A percentile compares a stretch with the other conserved stretches of the same genome.
These are phyloP conservation scores for Mortierella sp. DNA, from an alignment of 371 early-diverging fungal species.

Conservation along the genomic window DNA sequence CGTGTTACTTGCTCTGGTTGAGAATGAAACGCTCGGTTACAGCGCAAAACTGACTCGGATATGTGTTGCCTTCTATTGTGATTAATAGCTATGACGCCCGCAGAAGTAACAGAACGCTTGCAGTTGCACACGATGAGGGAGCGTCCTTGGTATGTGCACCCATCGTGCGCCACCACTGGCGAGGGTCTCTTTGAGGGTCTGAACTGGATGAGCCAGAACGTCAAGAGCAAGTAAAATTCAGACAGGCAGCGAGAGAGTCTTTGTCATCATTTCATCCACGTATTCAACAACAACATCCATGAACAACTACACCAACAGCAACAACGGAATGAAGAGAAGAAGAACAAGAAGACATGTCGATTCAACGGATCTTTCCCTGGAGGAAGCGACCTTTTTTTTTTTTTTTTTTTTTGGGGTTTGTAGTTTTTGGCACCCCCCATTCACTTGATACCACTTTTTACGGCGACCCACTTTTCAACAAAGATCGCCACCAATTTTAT, in stretches of 20 bases:
- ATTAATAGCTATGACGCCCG: conserved; percentile 76
- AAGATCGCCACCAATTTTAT: neutral
- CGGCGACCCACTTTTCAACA: neutral
- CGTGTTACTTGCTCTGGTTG: neutral
- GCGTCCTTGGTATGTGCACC: conserved; percentile 89
- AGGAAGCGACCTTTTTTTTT: neutral
- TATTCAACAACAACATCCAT: neutral
- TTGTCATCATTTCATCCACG: neutral
- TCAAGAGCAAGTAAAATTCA: conserved; percentile 63
- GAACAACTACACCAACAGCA: neutral
- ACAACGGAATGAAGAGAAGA: neutral
- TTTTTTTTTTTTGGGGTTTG: neutral
- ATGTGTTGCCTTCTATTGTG: neutral
- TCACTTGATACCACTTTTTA: neutral
- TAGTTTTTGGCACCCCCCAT: neutral
- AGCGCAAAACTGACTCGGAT: neutral
- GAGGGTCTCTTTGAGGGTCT: conserved; percentile 92
- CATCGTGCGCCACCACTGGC: conserved; percentile 89
- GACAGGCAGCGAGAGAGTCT: neutral
- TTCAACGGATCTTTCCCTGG: neutral
- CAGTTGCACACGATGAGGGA: conserved; percentile 83
- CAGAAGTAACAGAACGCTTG: conserved; percentile 85
- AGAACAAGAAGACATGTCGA: neutral
- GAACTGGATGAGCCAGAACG: conserved; percentile 91
- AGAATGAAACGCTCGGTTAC: neutral